Percentiles rank a stretch among this genome's conserved stretches.
Evolutionary conservation across 1,139 yeast species (phyloP).

Genomic region (Hansenula sp.): DNA sequence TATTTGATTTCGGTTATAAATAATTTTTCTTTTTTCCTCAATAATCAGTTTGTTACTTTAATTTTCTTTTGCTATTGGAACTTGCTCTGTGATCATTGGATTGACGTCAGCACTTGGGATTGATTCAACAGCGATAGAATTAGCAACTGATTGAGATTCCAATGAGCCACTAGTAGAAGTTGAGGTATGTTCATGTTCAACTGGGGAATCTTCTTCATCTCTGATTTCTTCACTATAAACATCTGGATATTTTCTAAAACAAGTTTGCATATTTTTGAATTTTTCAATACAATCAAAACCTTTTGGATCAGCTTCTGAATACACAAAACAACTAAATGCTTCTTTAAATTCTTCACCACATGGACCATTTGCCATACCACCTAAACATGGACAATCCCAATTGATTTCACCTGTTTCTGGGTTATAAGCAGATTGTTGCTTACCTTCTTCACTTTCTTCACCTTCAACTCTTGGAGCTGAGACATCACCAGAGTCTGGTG

Average conservation of each 20-base stretch:
- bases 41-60: neutral
- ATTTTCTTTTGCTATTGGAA: neutral
- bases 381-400: constrained; percentile 99
- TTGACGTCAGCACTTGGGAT: constrained; percentile 5
- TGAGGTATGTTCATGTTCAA: constrained; percentile 26
- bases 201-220: constrained; percentile 52
- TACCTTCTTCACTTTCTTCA: constrained; percentile 20
- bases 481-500: constrained; percentile 6
- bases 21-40: neutral
- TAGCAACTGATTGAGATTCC: constrained; percentile 14
- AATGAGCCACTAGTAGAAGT: constrained; percentile 20
- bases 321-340: constrained; percentile 94
- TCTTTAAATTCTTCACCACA: constrained; percentile 97
- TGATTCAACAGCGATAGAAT: constrained; percentile 10
- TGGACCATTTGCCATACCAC: constrained; percentile 99
- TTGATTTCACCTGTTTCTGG: constrained; percentile 98
- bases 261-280: constrained; percentile 88
- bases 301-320: constrained; percentile 93
- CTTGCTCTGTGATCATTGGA: constrained; percentile 2
- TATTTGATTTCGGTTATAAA: neutral
- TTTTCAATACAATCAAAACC: constrained; percentile 95
- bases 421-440: constrained; percentile 71
- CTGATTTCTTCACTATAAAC: constrained; percentile 88
- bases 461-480: constrained; percentile 13
- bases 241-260: constrained; percentile 93